Evolutionary conservation across 1,284 basidiomycete genomes (phyloP), one percentile per base, ranked within the genome.

Genomic region (Gymnopus androsaceus): DNA sequence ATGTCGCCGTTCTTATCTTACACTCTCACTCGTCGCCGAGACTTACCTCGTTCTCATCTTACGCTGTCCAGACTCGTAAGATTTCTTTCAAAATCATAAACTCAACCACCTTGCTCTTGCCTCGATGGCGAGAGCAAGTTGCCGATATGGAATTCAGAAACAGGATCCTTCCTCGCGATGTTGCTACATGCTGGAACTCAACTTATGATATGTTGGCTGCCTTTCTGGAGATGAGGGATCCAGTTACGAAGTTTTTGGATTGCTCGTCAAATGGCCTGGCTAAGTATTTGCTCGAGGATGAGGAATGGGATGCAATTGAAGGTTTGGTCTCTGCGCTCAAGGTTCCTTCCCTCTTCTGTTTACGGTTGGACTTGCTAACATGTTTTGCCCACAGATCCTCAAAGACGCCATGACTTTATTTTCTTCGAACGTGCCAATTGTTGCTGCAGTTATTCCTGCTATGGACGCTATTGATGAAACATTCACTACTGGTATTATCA

Each of bases 381-480:
- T n/a, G n/a, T 19, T 9, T n/a, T 27, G 34, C 23, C 15, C 3
- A 25, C 30, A 59, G 57, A 38, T 53, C 21, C 55, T 59, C 31
- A 51, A 59, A 9, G 49, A 56, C 15, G 57, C 54, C 3, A 59
- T 54, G 6, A 17, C 51, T 3, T 47, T 53, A 44, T 59, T 59
- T 25, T 59, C 58, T n/a, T 31, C 19, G 7, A 33, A 54, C 2
- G 34, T 50, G 7, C 47, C 54, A 28, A 59, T 51, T 0, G 56
- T 59, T 11, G 33, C 58, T 21, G 34, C 52, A 19, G 51, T 59
- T 21, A 8, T 60, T 14, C 28, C 51, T 2, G 53, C 50, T 0
- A 52, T 60, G 54, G 59, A 60, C 30, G 48, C 52, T 9, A 56
- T 60, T 14, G 57, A 60, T 28, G 46, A 56, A 21, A 19, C 55